Conservation (phyloP, 257 asterid genomes). For the Cordia subcordata region DNA sequence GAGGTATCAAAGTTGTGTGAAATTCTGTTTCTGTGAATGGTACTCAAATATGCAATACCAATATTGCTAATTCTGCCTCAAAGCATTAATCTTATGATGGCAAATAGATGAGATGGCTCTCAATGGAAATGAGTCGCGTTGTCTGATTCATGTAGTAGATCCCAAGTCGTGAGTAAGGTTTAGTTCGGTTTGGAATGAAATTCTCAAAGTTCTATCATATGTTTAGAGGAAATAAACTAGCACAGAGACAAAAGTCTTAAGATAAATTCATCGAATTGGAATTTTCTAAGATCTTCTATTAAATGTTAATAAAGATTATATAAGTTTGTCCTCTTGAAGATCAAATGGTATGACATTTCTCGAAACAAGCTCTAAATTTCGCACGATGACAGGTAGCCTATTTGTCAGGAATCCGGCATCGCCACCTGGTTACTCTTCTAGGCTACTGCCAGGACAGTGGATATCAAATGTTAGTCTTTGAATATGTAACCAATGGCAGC, state of each 20-base stretch:
- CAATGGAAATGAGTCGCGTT: too few species aligned
- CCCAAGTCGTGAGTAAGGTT: too few species aligned
- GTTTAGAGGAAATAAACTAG: background rate
- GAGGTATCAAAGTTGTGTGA: slow-evolving; percentile 34
- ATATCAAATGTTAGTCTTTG: slow-evolving; percentile 60
- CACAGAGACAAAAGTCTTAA: background rate
- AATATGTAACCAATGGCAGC: slow-evolving; percentile 65
- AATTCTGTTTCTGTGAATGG: background rate
- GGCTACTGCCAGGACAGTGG: slow-evolving; percentile 73
- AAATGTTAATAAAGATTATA: background rate
- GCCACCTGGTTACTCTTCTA: slow-evolving; percentile 55
- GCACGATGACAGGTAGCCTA: slow-evolving; percentile 41
- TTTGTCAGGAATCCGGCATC: slow-evolving; percentile 46
- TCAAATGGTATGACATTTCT: background rate
- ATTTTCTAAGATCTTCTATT: background rate
- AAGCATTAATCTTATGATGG: too few species aligned
- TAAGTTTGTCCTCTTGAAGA: background rate
- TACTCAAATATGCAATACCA: background rate
- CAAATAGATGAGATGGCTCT: background rate
- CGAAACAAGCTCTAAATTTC: slow-evolving; percentile 12
- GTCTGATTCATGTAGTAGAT: too few species aligned
- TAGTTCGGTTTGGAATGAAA: too few species aligned
- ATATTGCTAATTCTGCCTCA: background rate
- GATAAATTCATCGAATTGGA: too few species aligned
- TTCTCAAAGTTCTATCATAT: too few species aligned